phyloP scores from a whole-genome alignment of 225 moss, liverwort and hornwort species.

The Marchantia polymorpha region DNA sequence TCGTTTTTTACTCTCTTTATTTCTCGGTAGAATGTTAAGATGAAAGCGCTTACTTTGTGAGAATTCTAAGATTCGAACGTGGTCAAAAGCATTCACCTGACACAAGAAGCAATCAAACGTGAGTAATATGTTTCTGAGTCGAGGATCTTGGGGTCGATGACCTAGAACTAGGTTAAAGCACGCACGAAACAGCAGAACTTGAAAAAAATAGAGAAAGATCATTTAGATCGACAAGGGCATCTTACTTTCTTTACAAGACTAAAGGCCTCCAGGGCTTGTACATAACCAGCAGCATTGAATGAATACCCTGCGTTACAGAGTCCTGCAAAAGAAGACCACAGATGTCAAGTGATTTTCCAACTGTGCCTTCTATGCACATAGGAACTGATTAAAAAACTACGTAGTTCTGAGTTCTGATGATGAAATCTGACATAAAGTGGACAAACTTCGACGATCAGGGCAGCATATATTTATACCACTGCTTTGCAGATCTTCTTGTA shows the following conservation, averaged over 20 bases:
- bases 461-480: constrained; percentile 32
- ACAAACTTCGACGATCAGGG: not conserved
- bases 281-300: constrained; percentile 30
- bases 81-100: constrained; percentile 87
- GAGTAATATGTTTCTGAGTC: not conserved
- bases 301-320: constrained; percentile 36
- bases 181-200: not conserved
- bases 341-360: not conserved
- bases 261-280: constrained; percentile 68
- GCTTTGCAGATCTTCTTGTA: constrained; percentile 40
- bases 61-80: constrained; percentile 61
- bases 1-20: constrained; percentile 1
- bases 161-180: not conserved
- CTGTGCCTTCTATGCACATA: not conserved
- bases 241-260: constrained; percentile 66
- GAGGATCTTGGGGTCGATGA: not conserved
- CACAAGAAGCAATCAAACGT: constrained; percentile 6
- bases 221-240: not conserved
- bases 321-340: constrained; percentile 34
- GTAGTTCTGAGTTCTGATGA: too few relatives aligned
- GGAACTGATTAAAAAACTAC: not conserved
- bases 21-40: constrained; percentile 43
- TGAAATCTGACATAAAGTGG: not conserved
- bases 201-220: not conserved
- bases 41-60: constrained; percentile 56